Evolutionary conservation across 345 rosid species (phyloP).

Genomic region (Gynandropsis gynandra): DNA sequence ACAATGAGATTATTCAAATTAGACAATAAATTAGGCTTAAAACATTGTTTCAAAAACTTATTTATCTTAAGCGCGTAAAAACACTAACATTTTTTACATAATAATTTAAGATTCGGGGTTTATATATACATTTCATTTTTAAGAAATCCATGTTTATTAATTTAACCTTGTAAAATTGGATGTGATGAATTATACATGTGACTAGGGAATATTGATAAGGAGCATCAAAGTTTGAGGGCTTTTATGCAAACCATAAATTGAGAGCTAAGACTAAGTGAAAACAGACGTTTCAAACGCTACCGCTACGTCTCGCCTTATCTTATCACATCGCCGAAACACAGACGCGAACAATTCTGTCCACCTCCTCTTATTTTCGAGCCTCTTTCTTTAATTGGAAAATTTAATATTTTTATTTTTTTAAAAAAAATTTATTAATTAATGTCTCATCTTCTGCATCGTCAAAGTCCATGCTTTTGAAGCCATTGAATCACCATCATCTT

Average conservation of each 20-base stretch:
- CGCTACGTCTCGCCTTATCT: constrained; percentile 16
- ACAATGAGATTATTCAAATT: too few relatives aligned
- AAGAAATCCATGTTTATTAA: too few relatives aligned
- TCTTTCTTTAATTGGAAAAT: constrained; percentile 1
- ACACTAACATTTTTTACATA: neutral
- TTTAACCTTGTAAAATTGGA: too few relatives aligned
- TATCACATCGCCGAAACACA: constrained; percentile 21
- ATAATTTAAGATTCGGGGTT: too few relatives aligned
- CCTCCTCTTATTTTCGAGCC: constrained; percentile 22
- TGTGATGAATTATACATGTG: too few relatives aligned
- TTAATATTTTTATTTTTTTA: neutral
- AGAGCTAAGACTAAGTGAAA: neutral
- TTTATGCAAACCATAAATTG: too few relatives aligned
- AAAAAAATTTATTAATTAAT: neutral
- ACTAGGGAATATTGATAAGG: too few relatives aligned
- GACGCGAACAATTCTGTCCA: constrained; percentile 24
- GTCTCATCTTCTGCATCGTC: constrained; percentile 1
- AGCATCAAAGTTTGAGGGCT: too few relatives aligned
- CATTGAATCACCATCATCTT: constrained; percentile 3
- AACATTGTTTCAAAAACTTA: too few relatives aligned
- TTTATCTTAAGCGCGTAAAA: too few relatives aligned
- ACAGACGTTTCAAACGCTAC: neutral
- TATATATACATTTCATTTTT: too few relatives aligned
- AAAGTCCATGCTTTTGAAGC: neutral
- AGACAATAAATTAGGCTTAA: too few relatives aligned